Conservation (phyloP, 2,329 filamentous ascomycete species). For the Cordyceps cateniannulata region DNA sequence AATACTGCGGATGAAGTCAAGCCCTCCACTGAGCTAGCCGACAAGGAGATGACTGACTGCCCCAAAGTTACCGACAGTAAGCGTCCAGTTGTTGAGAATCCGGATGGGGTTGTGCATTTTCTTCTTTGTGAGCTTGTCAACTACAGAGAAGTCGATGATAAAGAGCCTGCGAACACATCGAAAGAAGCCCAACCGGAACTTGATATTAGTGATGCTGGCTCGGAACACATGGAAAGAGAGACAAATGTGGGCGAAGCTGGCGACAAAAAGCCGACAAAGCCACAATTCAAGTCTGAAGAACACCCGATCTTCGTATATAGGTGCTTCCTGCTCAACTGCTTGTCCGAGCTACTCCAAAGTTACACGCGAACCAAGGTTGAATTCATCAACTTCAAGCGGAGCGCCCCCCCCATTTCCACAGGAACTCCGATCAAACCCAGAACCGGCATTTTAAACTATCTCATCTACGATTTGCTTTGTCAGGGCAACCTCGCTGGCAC, state of each 20-base stretch:
- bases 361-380: conserved; percentile 96
- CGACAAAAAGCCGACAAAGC: conserved; percentile 61
- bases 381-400: conserved; percentile 98
- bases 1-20: conserved; percentile 42
- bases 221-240: conserved; percentile 25
- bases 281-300: conserved; percentile 80
- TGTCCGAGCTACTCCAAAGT: conserved; percentile 82
- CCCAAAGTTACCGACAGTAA: conserved; percentile 67
- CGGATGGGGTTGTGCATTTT: conserved; percentile 93
- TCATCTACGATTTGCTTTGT: conserved; percentile 72
- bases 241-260: conserved; percentile 33
- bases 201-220: conserved; percentile 21
- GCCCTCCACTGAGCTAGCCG: conserved; percentile 50
- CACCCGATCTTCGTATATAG: conserved; percentile 96
- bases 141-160: conserved; percentile 89
- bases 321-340: conserved; percentile 87
- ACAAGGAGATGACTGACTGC: conserved; percentile 57
- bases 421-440: conserved; percentile 90
- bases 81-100: conserved; percentile 79
- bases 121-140: conserved; percentile 85
- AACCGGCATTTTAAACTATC: conserved; percentile 86
- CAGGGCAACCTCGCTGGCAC: conserved; percentile 57
- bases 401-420: conserved; percentile 73
- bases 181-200: conserved; percentile 37
- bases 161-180: conserved; percentile 45